These are phyloP conservation scores for Ophiocordyceps camponoti-leonardi DNA, from an alignment of 2,329 filamentous ascomycete species.

Conservation along the genomic window DNA sequence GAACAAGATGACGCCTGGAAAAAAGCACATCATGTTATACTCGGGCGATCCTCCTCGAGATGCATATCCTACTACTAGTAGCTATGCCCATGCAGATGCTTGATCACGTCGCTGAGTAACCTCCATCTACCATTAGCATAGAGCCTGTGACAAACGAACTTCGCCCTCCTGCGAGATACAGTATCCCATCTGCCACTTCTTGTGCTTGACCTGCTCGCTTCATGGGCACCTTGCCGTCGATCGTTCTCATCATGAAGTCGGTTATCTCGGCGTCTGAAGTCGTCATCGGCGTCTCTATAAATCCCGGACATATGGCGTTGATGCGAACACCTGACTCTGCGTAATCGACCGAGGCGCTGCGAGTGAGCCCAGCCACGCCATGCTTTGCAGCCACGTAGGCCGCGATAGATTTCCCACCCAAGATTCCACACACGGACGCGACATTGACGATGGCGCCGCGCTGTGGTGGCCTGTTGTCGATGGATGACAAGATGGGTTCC, in stretches of 20 bases:
- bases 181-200: not conserved
- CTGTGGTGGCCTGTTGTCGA: conserved; percentile 8
- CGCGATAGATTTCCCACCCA: not conserved
- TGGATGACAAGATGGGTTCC: conserved; percentile 17
- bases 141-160: not conserved
- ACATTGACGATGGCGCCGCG: not conserved
- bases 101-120: not conserved
- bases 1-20: not conserved
- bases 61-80: too few relatives aligned
- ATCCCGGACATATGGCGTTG: not conserved
- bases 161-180: not conserved
- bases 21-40: not conserved
- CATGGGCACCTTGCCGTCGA: not conserved
- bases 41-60: too few relatives aligned
- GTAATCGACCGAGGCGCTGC: not conserved
- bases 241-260: not conserved
- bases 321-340: not conserved
- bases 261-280: not conserved
- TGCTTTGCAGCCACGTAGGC: not conserved
- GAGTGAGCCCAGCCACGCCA: not conserved
- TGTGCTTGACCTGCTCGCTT: not conserved
- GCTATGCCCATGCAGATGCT: too few relatives aligned
- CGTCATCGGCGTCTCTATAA: not conserved
- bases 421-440: not conserved
- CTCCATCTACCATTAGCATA: not conserved